phyloP scores from a whole-genome alignment of 169 alveolate species.

The Plasmodium knowlesi region DNA sequence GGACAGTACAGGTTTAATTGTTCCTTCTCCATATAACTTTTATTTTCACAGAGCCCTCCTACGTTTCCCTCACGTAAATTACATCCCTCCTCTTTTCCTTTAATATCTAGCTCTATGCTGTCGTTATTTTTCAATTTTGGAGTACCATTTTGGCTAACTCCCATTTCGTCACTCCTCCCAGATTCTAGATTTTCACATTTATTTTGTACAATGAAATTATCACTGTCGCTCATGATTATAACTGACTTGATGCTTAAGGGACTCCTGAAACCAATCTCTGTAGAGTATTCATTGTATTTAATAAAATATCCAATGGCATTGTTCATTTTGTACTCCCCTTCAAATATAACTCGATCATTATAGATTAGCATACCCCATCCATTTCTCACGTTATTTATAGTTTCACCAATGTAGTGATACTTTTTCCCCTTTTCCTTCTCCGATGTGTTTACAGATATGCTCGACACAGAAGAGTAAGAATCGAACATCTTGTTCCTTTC shows the following conservation, averaged over 20 bases:
- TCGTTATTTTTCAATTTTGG: neutral
- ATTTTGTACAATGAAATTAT: conserved; percentile 68
- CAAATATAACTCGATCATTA: conserved; percentile 76
- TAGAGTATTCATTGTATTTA: conserved; percentile 64
- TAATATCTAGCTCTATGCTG: neutral
- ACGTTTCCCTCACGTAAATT: neutral
- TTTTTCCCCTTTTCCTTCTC: conserved; percentile 32
- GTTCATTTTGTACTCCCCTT: conserved; percentile 80
- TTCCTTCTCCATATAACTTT: neutral
- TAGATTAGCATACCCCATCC: conserved; percentile 82
- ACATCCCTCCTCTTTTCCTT: neutral
- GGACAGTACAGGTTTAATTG: neutral
- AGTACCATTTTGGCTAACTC: neutral
- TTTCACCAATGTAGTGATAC: conserved; percentile 78
- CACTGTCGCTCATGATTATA: conserved; percentile 69
- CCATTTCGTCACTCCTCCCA: neutral
- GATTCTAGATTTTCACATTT: conserved; percentile 31
- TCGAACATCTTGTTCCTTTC: conserved; percentile 6
- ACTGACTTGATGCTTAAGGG: conserved; percentile 59
- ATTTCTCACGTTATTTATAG: conserved; percentile 76
- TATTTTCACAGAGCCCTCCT: neutral
- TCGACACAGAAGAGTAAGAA: conserved; percentile 35
- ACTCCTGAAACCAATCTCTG: conserved; percentile 77
- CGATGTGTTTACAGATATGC: conserved; percentile 2
- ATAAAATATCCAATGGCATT: conserved; percentile 77